Evolutionary conservation across 306 rosid genomes (phyloP).

Genomic region (Prinsepia uniflora): DNA sequence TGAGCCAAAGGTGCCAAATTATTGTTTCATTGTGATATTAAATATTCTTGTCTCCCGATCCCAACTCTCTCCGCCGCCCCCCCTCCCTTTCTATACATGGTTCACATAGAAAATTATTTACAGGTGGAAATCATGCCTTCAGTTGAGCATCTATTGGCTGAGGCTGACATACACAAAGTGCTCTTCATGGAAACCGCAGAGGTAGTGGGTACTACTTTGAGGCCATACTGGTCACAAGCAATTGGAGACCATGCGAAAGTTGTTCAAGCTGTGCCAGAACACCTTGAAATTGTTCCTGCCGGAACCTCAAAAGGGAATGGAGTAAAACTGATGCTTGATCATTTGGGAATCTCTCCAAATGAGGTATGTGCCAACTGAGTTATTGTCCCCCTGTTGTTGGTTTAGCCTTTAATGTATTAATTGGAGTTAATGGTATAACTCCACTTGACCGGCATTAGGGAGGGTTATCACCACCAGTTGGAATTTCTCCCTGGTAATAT

Average conservation of each 20-base stretch:
- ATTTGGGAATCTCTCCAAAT: constrained; percentile 59
- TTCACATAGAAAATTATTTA: constrained; percentile 28
- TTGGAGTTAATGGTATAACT: background rate
- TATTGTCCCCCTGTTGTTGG: background rate
- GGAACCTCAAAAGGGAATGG: constrained; percentile 90
- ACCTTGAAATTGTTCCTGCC: constrained; percentile 83
- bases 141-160: constrained; percentile 70
- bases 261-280: constrained; percentile 78
- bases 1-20: constrained; percentile 76
- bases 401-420: background rate
- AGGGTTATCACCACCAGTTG: background rate
- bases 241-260: constrained; percentile 56
- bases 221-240: constrained; percentile 89
- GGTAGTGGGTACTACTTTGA: constrained; percentile 54
- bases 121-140: constrained; percentile 92
- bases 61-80: too few species aligned
- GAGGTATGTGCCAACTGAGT: constrained; percentile 48
- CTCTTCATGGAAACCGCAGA: constrained; percentile 62
- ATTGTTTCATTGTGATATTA: background rate
- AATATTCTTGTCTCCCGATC: constrained; percentile 1
- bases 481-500: background rate
- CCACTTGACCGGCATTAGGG: background rate
- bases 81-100: constrained; percentile 1
- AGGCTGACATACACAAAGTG: constrained; percentile 87
- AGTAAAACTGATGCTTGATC: constrained; percentile 78